These are phyloP conservation scores for Flaveria bidentis DNA, from an alignment of 129 eudicot genomes.

Conservation along the genomic window DNA sequence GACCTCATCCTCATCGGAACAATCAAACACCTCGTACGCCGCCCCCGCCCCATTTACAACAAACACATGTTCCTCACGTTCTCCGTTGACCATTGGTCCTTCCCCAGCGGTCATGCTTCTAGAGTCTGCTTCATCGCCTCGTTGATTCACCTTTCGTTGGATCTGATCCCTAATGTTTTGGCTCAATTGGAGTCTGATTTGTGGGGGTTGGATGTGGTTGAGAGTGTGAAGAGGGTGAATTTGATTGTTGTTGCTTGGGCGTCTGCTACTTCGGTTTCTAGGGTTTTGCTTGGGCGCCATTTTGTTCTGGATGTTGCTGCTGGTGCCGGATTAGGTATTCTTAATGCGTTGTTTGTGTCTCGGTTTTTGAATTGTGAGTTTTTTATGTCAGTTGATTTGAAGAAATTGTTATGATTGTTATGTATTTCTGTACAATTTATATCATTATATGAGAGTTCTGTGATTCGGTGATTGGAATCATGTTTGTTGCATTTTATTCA, in stretches of 20 bases:
- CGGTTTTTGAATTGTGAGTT: conserved; percentile 40
- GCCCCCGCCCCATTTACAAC: conserved; percentile 77
- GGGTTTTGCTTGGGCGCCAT: conserved; percentile 85
- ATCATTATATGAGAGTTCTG: no score
- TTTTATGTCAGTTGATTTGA: no score
- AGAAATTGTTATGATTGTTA: no score
- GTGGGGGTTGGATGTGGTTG: conserved; percentile 15
- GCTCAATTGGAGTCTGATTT: conserved; percentile 27
- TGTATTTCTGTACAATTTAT: no score
- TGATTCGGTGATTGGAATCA: no score
- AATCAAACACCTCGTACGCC: conserved; percentile 62
- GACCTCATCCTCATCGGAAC: conserved; percentile 60
- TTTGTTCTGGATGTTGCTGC: conserved; percentile 76
- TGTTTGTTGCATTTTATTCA: no score
- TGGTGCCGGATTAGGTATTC: conserved; percentile 59
- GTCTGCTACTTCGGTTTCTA: conserved; percentile 57
- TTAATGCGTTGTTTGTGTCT: conserved; percentile 58
- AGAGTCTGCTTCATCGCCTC: conserved; percentile 61
- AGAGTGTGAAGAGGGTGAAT: conserved; percentile 22
- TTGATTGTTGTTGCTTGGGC: conserved; percentile 57
- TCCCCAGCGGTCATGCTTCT: conserved; percentile 89
- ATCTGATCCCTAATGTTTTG: conserved; percentile 22
- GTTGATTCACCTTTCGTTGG: conserved; percentile 32
- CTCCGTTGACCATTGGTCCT: conserved; percentile 80
- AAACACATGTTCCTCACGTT: conserved; percentile 57